Evolutionary conservation across 192 early-diverging fungal species (phyloP), one percentile per base, ranked within the genome.

Genomic region (Endogone sp.): DNA sequence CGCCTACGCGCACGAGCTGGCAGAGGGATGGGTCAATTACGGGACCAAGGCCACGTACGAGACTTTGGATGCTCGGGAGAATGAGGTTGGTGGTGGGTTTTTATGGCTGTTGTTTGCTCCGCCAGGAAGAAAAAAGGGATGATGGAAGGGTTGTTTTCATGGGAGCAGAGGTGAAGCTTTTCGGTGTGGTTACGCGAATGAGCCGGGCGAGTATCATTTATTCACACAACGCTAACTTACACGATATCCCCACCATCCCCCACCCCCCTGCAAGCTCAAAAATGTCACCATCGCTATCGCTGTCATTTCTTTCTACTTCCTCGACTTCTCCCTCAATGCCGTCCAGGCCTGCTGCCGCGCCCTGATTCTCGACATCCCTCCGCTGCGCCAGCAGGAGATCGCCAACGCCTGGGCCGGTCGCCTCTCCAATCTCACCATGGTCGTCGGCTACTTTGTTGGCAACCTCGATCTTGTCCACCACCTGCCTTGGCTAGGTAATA

Each of bases 291-390:
- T 93, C 32, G 73, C 81, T 30, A 75, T 91, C 27, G 94, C 94
- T 23, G 92, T 98, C 3, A 16, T 84, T 8, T 87, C 87, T 10
- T 97, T 98, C 70, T 98, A 95, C 68, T 75, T 88, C n/a, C 73
- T 98, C 23, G 97, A 98, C 76, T 97, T 98, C 80, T 88, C 93
- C 0, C 84, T 98, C 66, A 98, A 98, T 74, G 89, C 89, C 8
- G 90, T 96, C 9, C 91, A 93, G 71, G 93, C 95, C 4, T 82
- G 85, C 27, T 88, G 87, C 65, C 90, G 97, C 9, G 90, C 93
- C 16, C 78, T 98, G 21, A 90, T 96, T 30, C 85, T 97, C 25
- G 97, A 98, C 71, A 85, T 89, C 30, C 83, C 88, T 23, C 91
- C 94, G 0, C 74, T 89, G 21, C 75, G 85, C 62, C 91, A 93